phyloP scores from a whole-genome alignment of 2,329 filamentous ascomycete genomes.

The Ophiocordyceps polyrhachis-furcata region DNA sequence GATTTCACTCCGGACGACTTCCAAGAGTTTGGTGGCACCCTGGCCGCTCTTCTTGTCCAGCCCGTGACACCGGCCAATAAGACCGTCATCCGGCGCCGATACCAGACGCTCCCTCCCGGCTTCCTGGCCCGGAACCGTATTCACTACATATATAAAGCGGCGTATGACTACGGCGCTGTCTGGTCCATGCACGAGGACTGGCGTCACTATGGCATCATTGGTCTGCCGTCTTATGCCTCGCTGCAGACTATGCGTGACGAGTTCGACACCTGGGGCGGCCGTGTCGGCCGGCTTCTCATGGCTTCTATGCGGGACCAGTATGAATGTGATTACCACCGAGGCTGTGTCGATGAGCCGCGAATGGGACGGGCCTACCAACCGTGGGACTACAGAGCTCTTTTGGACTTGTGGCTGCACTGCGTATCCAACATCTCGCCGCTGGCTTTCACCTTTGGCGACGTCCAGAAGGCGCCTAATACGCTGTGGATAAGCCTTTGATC shows the following conservation, averaged over 20 bases:
- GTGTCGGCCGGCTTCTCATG: background rate
- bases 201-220: background rate
- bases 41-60: background rate
- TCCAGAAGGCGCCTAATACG: background rate
- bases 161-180: background rate
- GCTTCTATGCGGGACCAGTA: background rate
- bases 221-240: background rate
- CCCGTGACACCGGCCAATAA: background rate
- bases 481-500: background rate
- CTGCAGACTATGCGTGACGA: background rate
- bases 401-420: background rate
- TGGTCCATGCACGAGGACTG: background rate
- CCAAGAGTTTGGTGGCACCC: background rate
- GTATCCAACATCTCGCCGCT: background rate
- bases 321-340: background rate
- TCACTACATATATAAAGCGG: background rate
- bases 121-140: background rate
- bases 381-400: background rate
- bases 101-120: background rate
- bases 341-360: background rate
- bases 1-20: background rate
- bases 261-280: background rate
- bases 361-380: background rate
- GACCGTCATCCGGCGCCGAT: background rate
- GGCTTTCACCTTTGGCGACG: background rate